These are phyloP conservation scores for Parietichytrium sp. DNA, from an alignment of 108 stramenopile genomes.

Conservation along the genomic window DNA sequence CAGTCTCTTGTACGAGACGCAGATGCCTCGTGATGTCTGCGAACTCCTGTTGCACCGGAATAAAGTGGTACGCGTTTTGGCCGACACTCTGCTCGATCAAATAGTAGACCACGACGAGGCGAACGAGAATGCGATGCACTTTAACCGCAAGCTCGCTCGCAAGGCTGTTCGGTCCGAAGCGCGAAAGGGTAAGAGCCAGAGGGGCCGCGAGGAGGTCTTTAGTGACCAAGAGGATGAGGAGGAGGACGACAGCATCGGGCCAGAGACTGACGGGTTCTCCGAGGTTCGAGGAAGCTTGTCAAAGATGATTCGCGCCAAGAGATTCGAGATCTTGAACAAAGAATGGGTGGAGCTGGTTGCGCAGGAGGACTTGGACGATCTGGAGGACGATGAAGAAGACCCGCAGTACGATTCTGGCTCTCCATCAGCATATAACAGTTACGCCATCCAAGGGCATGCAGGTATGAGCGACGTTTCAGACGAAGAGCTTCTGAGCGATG, in stretches of 20 bases:
- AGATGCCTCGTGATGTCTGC: conserved; percentile 20
- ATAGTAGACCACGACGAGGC: conserved; percentile 43
- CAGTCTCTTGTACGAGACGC: conserved; percentile 37
- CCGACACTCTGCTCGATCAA: conserved; percentile 38
- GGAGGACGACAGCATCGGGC: neutral
- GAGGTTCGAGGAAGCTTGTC: neutral
- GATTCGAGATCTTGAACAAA: conserved; percentile 39
- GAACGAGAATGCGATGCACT: conserved; percentile 18
- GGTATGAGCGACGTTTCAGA: too few species aligned
- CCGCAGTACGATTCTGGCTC: neutral
- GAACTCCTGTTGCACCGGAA: conserved; percentile 22
- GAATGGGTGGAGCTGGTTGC: conserved; percentile 39
- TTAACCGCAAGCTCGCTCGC: conserved; percentile 4
- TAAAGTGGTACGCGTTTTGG: neutral
- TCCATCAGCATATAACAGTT: too few species aligned
- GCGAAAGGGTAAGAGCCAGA: neutral
- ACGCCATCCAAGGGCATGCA: too few species aligned
- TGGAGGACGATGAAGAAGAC: conserved; percentile 28
- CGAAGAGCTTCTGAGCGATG: too few species aligned
- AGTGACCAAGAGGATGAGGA: conserved; percentile 4
- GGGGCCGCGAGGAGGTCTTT: neutral
- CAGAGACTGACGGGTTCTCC: conserved; percentile 13
- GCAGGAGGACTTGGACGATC: conserved; percentile 38
- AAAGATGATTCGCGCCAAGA: conserved; percentile 33
- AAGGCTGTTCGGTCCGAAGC: neutral